phyloP scores from a whole-genome alignment of 148 eudicot species.

The Arctostaphylos glauca region DNA sequence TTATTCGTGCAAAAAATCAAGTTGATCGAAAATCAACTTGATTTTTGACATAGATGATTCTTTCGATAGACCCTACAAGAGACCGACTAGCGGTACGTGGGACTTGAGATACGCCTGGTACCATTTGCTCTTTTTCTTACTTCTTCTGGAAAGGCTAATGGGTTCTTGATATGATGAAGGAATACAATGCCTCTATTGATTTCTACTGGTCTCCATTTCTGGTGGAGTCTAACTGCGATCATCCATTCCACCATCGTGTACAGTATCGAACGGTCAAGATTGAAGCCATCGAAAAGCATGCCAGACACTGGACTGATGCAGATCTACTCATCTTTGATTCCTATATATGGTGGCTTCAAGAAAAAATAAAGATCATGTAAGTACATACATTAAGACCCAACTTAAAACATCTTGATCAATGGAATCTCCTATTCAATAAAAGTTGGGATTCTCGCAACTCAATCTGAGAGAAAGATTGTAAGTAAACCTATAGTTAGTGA shows the following conservation, averaged over 20 bases:
- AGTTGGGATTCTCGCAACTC: too few species aligned
- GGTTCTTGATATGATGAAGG: slow-evolving; percentile 30
- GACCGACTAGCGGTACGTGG: too few species aligned
- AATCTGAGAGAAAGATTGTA: neutral
- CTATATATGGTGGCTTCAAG: slow-evolving; percentile 69
- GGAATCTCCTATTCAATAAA: neutral
- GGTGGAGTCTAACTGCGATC: slow-evolving; percentile 74
- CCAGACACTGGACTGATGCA: slow-evolving; percentile 60
- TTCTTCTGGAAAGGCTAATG: neutral
- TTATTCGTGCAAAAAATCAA: neutral
- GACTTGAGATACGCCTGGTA: too few species aligned
- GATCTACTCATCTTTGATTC: slow-evolving; percentile 67
- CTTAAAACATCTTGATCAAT: neutral
- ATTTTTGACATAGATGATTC: too few species aligned
- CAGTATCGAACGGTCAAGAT: slow-evolving; percentile 43
- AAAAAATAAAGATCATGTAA: slow-evolving; percentile 47
- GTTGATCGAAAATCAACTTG: too few species aligned
- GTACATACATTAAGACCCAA: slow-evolving; percentile 9
- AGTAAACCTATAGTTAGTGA: neutral
- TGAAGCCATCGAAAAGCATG: slow-evolving; percentile 64
- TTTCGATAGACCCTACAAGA: too few species aligned
- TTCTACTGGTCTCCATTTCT: slow-evolving; percentile 79
- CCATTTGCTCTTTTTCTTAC: neutral
- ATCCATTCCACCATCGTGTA: slow-evolving; percentile 43
- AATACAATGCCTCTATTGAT: slow-evolving; percentile 65